Base-by-base conservation (phyloP, 192 early-diverging fungal genomes). In the Coemansia pectinata region DNA sequence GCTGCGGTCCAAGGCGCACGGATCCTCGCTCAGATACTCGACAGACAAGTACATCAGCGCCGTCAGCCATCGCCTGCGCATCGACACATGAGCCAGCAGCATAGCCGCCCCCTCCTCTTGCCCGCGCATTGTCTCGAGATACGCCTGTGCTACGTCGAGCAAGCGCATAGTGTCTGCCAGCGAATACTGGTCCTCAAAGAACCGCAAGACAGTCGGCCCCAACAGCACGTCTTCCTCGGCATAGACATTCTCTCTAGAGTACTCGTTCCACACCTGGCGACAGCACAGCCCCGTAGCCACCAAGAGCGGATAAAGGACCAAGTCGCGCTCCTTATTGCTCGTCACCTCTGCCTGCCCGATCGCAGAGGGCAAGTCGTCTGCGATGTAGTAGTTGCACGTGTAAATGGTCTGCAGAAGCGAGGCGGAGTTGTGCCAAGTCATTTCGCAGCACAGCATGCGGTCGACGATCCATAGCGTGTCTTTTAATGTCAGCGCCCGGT, bases 351-450 rank as follows among this genome's bases (percentile, higher is more conserved):
- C 10, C 34, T 12, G 14, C 19, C 67, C 79, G 2, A 55, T 63
- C 4, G 55, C 14, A 0, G 59, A 0, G 3, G 34, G 65, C 14
- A 40, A 7, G 7, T 60, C 25, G 41, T 55, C 31, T 4, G 44
- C 42, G 0, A 72, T 82, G 29, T 74, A 71, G 62, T 82, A 82
- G 63, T 77, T 77, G 75, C 79, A 82, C 34, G 66, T 72, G 39
- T 74, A 77, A 17, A 82, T 61, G 9, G 79, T 82, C 65, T 82
- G 79, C 19, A 82, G 66, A 19, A 82, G 63, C 2, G 79, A 73
- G 15, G 79, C 74, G 6, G 74, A 76, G 57, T 31, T 31, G 42
- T 82, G 79, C 72, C 75, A 71, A 11, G 74, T 77, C 66, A 82
- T 74, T 64, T 82, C 79, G 72, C 79, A 71, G 55, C 69, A 60